Conservation (phyloP, 176 grass and related monocot genomes). For the Phoenix roebelenii region DNA sequence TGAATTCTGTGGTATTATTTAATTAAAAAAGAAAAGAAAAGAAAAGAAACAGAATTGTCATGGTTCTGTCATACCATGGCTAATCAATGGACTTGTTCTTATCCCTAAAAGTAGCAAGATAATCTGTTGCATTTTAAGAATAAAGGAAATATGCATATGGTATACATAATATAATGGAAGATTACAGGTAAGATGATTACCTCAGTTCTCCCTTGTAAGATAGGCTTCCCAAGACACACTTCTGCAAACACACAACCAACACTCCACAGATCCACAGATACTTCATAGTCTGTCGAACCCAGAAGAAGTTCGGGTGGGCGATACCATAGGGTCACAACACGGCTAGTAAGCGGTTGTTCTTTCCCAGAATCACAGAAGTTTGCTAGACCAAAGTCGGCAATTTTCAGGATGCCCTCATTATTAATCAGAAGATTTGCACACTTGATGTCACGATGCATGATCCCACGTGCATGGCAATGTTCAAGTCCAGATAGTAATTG, state of each 20-base stretch:
- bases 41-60: too few relatives aligned
- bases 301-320: conserved; percentile 6
- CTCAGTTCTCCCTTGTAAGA: conserved; percentile 14
- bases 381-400: conserved; percentile 13
- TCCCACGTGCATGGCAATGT: background rate
- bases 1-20: too few relatives aligned
- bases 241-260: conserved; percentile 14
- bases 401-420: conserved; percentile 3
- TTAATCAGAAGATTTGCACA: conserved; percentile 9
- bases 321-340: conserved; percentile 9
- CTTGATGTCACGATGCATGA: conserved; percentile 13
- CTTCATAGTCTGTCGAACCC: conserved; percentile 9
- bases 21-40: too few relatives aligned
- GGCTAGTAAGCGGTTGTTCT: conserved; percentile 3
- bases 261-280: conserved; percentile 17
- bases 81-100: background rate
- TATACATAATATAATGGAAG: background rate
- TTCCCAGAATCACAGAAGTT: background rate
- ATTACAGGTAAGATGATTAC: background rate
- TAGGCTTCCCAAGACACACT: conserved; percentile 1
- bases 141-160: background rate
- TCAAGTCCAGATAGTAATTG: conserved; percentile 5
- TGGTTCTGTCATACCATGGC: background rate
- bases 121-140: background rate
- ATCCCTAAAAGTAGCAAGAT: background rate